A percentile compares a stretch with the other conserved stretches of the same genome.
Conservation (phyloP, 2,329 filamentous ascomycete species). For the Shiraia bambusicola region DNA sequence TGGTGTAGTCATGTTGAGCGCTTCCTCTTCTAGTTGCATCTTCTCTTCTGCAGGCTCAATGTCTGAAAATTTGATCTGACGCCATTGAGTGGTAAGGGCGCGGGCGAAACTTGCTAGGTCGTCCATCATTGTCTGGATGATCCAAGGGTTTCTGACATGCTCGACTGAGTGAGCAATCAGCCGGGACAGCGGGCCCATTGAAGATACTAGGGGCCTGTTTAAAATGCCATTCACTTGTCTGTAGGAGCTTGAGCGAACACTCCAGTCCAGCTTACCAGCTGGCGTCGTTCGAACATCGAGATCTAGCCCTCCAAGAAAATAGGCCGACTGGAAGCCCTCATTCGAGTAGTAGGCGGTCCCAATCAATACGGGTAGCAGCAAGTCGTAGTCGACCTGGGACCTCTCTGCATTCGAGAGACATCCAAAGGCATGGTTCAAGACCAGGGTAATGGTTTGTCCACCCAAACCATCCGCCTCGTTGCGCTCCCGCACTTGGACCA, state of each 20-base stretch:
- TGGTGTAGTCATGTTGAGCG: conserved; percentile 66
- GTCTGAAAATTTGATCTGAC: conserved; percentile 69
- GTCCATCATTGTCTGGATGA: conserved; percentile 59
- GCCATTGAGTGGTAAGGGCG: conserved; percentile 71
- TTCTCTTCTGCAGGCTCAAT: conserved; percentile 69
- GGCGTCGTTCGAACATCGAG: conserved; percentile 61
- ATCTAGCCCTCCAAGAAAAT: conserved; percentile 71
- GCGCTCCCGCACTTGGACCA: conserved; percentile 58
- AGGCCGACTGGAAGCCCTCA: conserved; percentile 74
- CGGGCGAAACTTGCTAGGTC: conserved; percentile 67
- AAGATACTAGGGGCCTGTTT: conserved; percentile 62
- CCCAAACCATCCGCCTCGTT: conserved; percentile 54
- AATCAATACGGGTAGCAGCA: conserved; percentile 68
- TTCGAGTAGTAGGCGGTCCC: conserved; percentile 67
- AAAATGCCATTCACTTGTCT: conserved; percentile 60
- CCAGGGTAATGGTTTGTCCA: conserved; percentile 61
- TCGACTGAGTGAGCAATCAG: conserved; percentile 66
- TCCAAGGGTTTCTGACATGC: conserved; percentile 54
- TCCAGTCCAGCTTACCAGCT: conserved; percentile 64
- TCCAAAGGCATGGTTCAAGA: conserved; percentile 76
- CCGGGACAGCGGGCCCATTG: conserved; percentile 67
- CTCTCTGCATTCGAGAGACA: conserved; percentile 64
- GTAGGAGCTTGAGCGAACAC: conserved; percentile 60
- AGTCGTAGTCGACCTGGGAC: conserved; percentile 63
- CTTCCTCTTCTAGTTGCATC: conserved; percentile 64